Conservation (phyloP, 1,284 basidiomycete species). For the Pseudozyma sp. region DNA sequence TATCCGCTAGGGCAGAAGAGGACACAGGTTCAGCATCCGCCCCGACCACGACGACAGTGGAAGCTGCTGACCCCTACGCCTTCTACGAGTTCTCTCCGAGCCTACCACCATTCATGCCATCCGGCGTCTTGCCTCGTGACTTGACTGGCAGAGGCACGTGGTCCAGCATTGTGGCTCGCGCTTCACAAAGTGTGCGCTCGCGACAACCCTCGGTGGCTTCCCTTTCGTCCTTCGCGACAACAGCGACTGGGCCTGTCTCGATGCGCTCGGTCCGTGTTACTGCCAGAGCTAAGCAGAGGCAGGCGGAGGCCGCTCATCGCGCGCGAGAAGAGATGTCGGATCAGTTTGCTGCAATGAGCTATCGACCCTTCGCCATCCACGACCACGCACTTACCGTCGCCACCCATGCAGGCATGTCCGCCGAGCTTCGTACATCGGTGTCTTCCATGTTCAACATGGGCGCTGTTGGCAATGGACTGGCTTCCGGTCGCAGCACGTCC, state of each 20-base stretch:
- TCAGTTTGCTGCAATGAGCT: slow-evolving; percentile 42
- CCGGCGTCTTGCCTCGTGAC: slow-evolving; percentile 46
- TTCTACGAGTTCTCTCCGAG: slow-evolving; percentile 61
- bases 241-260: slow-evolving; percentile 47
- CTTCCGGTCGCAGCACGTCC: slow-evolving; percentile 18
- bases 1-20: slow-evolving; percentile 8
- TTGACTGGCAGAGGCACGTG: slow-evolving; percentile 58
- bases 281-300: slow-evolving; percentile 39
- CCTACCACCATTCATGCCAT: slow-evolving; percentile 57
- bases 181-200: slow-evolving; percentile 30
- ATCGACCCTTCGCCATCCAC: slow-evolving; percentile 55
- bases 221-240: slow-evolving; percentile 18
- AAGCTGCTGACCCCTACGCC: slow-evolving; percentile 38
- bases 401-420: slow-evolving; percentile 5
- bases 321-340: slow-evolving; percentile 42
- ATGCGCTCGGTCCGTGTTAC: slow-evolving; percentile 48
- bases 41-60: not conserved
- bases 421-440: slow-evolving; percentile 7
- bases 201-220: slow-evolving; percentile 34
- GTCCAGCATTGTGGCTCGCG: slow-evolving; percentile 57
- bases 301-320: slow-evolving; percentile 33
- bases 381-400: slow-evolving; percentile 38
- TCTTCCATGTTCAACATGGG: slow-evolving; percentile 4
- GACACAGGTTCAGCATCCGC: not conserved
- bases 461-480: not conserved